Base-by-base conservation (phyloP, 495 filamentous ascomycete genomes). In the Hypoxylon fragiforme region DNA sequence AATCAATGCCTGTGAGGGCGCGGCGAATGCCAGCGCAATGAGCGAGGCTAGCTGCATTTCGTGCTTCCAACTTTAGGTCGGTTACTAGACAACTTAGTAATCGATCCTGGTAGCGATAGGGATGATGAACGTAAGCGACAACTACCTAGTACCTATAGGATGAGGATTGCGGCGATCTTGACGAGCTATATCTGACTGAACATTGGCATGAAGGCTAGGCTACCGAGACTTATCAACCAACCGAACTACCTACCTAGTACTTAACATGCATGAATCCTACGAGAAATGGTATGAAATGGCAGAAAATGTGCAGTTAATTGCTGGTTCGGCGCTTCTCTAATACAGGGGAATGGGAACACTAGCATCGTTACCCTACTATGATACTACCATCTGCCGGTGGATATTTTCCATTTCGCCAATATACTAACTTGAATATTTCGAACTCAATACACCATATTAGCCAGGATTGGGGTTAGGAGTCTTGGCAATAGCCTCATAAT, bases 11-110 rank as follows among this genome's bases (percentile, higher is more conserved):
- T 61, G 45, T 63, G 66, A 63, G 31, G 72, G 69, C 61, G 74
- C 59, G 8, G 66, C 52, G 32, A 77, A 66, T 57, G 73, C 72
- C 12, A 68, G 53, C 50, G 70, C 68, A 35, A 66, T 34, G 28
- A 68, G 54, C 18, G 63, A 46, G 34, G 67, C 57, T 64, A 54
- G 70, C 71, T 73, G 68, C 72, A 72, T 77, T 12, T 51, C 47
- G 57, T 28, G 4, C 24, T 9, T 28, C 24, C 9, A 28, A 28
- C 4, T n/a, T n/a, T n/a, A n/a, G n/a, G n/a, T n/a, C n/a, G n/a
- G n/a, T n/a, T n/a, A n/a, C n/a, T n/a, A n/a, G n/a, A n/a, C n/a
- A n/a, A n/a, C n/a, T n/a, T n/a, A n/a, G n/a, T n/a, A n/a, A n/a
- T n/a, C n/a, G n/a, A n/a, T n/a, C n/a, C n/a, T n/a, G n/a, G n/a